phyloP scores from a whole-genome alignment of 257 asterid species.

The Striga asiatica region DNA sequence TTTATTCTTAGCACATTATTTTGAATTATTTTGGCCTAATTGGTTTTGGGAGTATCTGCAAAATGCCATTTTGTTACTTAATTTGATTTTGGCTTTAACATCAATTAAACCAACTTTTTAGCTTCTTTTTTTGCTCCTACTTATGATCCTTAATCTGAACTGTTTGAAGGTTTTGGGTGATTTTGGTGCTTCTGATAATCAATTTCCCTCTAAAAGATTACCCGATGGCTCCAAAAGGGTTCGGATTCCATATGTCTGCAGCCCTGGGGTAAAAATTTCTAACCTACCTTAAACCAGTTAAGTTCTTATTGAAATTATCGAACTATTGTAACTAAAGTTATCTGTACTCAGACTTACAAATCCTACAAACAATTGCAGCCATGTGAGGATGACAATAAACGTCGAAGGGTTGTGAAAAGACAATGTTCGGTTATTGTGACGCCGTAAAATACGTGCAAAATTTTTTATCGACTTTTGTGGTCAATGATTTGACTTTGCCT shows the following conservation, averaged over 20 bases:
- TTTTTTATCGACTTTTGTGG: too few relatives aligned
- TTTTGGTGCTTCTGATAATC: conserved; percentile 23
- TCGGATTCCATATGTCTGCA: conserved; percentile 41
- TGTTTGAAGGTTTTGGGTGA: conserved; percentile 51
- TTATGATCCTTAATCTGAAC: too few relatives aligned
- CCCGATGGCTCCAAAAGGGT: conserved; percentile 97
- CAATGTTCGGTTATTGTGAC: conserved; percentile 38
- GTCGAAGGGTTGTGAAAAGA: conserved; percentile 35
- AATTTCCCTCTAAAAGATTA: conserved; percentile 49
- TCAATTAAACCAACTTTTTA: too few relatives aligned
- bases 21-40: too few relatives aligned
- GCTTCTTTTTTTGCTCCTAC: conserved; percentile 17
- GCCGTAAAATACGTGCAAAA: conserved; percentile 11
- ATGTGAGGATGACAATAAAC: conserved; percentile 32
- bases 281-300: not conserved
- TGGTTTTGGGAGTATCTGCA: too few relatives aligned
- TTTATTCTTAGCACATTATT: too few relatives aligned
- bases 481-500: too few relatives aligned
- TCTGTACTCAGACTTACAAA: too few relatives aligned
- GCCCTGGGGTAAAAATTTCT: conserved; percentile 47
- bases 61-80: too few relatives aligned
- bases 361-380: conserved; percentile 27
- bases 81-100: too few relatives aligned
- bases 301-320: not conserved
- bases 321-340: too few relatives aligned